Evolutionary conservation across 306 rosid genomes (phyloP), one percentile per base, ranked within the genome.

Genomic region (Geum urbanum): DNA sequence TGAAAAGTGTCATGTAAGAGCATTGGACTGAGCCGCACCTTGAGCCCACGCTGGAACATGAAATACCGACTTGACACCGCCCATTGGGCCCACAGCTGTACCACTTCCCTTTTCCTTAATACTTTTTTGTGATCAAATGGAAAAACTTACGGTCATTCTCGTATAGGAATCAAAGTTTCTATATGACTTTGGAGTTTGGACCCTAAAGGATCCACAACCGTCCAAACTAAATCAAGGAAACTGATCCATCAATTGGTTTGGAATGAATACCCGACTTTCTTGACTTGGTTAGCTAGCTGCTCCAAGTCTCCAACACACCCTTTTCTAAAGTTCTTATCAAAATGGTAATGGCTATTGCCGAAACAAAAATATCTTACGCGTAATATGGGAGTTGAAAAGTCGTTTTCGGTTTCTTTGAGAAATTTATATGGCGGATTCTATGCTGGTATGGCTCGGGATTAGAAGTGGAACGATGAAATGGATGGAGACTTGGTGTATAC

Each of bases 121-220:
- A 35, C 37, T 27, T 59, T 35, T 19, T 11, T 8, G 13, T 13
- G 5, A 13, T 27, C 27, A n/a, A n/a, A n/a, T 6, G 44, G 12
- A 58, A 11, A 46, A 46, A 46, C 14, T 9, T 46, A 9, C 5
- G 9, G 44, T 27, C 10, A 7, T 27, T 58, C 44, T 32, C 8
- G 46, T 32, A 9, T 40, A 57, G 65, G 32, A 62, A 62, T 62
- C 67, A 8, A 62, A 40, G 8, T 62, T 40, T 62, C 67, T 19
- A 16, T 1, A 27, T 27, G 32, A 27, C 32, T 27, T 27, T 27
- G n/a, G n/a, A n/a, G n/a, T 4, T 1, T 2, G 0, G 48, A 40
- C 41, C 12, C 20, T 5, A 2, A 7, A 35, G 3, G 11, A 3
- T 60, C 66, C 66, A 60, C 35, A 58, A 15, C 12, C 65, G 20